Evolutionary conservation across 352 stramenopile genomes (phyloP).

Genomic region (Pythium periplocum): DNA sequence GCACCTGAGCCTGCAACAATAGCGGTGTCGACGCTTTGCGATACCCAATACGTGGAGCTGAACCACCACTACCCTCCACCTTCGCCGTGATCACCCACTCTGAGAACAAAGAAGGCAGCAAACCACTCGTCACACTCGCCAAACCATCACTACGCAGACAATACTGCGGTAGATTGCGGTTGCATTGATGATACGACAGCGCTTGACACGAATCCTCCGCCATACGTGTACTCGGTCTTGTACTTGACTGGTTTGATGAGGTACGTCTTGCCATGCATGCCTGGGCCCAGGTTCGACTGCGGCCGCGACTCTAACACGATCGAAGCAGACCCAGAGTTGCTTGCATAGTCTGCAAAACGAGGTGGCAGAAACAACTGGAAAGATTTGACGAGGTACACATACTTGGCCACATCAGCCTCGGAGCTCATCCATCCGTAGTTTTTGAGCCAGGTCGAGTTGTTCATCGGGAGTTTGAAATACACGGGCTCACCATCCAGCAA

Average conservation of each 20-base stretch:
- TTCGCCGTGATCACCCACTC: conserved; percentile 5
- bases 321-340: neutral
- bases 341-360: conserved; percentile 7
- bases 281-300: conserved; percentile 6
- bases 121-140: neutral
- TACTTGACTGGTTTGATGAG: conserved; percentile 6
- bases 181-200: conserved; percentile 3
- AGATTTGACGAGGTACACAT: conserved; percentile 2
- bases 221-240: neutral
- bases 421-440: conserved; percentile 2
- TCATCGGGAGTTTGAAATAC: conserved; percentile 8
- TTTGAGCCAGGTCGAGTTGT: conserved; percentile 8
- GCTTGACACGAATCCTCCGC: neutral
- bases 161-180: conserved; percentile 9
- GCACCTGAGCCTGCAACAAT: neutral
- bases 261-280: conserved; percentile 5
- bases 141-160: conserved; percentile 5
- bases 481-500: conserved; percentile 5
- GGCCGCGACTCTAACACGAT: conserved; percentile 4
- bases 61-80: neutral
- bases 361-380: conserved; percentile 5
- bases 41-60: conserved; percentile 3
- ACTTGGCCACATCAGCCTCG: conserved; percentile 1
- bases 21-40: conserved; percentile 3
- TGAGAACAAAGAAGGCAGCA: conserved; percentile 8